These are phyloP conservation scores for Silene latifolia DNA, from an alignment of 148 eudicot genomes.

Conservation along the genomic window DNA sequence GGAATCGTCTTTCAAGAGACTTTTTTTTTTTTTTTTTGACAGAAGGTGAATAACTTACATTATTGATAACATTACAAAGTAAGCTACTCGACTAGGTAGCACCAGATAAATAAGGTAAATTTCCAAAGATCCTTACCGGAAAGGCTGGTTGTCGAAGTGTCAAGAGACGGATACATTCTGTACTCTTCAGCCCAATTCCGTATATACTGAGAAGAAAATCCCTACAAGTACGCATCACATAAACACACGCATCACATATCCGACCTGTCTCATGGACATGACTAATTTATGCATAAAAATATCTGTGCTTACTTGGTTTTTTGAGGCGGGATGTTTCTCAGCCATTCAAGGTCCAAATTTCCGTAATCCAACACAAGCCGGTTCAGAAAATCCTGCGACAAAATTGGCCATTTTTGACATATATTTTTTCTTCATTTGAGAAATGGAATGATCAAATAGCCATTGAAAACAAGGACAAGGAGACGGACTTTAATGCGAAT, in stretches of 20 bases:
- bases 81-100: too few relatives aligned
- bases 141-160: constrained; percentile 35
- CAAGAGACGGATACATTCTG: neutral
- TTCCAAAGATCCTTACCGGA: constrained; percentile 36
- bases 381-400: constrained; percentile 31
- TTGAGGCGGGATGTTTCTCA: constrained; percentile 31
- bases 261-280: too few relatives aligned
- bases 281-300: neutral
- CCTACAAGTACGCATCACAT: constrained; percentile 17
- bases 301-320: constrained; percentile 29
- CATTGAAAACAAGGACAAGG: constrained; percentile 3
- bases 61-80: too few relatives aligned
- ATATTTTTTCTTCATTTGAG: too few relatives aligned
- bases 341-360: constrained; percentile 52
- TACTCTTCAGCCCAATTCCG: neutral
- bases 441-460: too few relatives aligned
- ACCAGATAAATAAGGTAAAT: neutral
- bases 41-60: too few relatives aligned
- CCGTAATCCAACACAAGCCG: constrained; percentile 30
- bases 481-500: constrained; percentile 33
- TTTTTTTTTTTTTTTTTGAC: too few relatives aligned
- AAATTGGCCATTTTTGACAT: neutral
- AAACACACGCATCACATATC: neutral
- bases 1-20: too few relatives aligned
- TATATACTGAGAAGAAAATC: constrained; percentile 10